Base-by-base conservation (phyloP, 192 early-diverging fungal genomes). In the Podila epicladia region DNA sequence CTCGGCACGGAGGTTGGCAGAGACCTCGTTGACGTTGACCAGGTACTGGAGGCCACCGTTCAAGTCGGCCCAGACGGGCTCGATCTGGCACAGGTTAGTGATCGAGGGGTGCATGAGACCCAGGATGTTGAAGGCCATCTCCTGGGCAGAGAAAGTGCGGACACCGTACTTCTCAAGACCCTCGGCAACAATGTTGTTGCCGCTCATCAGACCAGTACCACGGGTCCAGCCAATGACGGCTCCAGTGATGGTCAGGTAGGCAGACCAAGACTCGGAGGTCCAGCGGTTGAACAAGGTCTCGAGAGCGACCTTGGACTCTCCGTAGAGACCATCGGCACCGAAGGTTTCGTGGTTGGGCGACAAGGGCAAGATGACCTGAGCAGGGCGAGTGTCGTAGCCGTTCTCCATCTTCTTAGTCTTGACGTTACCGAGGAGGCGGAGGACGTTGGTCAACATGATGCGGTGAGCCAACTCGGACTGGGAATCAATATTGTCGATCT, bases 301-400 rank as follows among this genome's bases (percentile, higher is more conserved):
- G 35, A 98, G 89, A 26, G 89, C 93, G 75, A 97, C 90, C 91
- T 98, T 98, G 68, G 95, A 94, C 82, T 98, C 97, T 64, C 91
- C 88, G 84, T 98, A 98, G 17, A 97, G 90, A 82, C 97, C 97
- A 71, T 98, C 94, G 62, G 83, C 85, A 67, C 97, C 97, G 75
- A 98, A 98, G 5, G 93, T 93, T 62, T 96, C 97, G 84, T 98
- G 97, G 90, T 98, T 98, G 62, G 97, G 97, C 66, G 97, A 98
- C 62, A 97, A 78, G 11, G 97, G 97, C 37, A 98, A 83, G 19
- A 98, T 86, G 29, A 94, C 93, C 58, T 93, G 91, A 24, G 97
- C 94, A 55, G 96, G 94, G 64, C 95, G 94, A 62, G 94, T 96
- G 71, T 94, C 91, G 69, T 88, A 91, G 38, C 92, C 89, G 37